phyloP scores from a whole-genome alignment of 257 asterid genomes.

The Solanum chiquidenum region DNA sequence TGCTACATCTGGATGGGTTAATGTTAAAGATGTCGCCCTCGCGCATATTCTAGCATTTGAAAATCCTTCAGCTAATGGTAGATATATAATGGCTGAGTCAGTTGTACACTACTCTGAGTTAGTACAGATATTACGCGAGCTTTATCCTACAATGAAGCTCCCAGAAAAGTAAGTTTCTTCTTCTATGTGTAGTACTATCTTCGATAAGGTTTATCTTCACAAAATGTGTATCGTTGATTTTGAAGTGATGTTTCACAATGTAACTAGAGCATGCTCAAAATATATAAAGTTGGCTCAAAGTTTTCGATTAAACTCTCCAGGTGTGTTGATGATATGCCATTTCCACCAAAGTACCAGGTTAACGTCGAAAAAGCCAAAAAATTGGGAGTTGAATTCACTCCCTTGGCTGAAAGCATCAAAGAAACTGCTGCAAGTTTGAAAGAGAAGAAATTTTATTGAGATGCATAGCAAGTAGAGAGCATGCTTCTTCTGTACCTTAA shows the following conservation, averaged over 20 bases:
- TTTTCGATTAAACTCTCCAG: slow-evolving; percentile 11
- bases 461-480: background rate
- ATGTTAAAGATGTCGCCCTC: slow-evolving; percentile 64
- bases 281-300: background rate
- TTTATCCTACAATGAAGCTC: slow-evolving; percentile 40
- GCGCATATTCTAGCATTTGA: slow-evolving; percentile 67
- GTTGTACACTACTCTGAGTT: slow-evolving; percentile 42
- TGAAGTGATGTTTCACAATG: background rate
- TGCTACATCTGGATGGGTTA: slow-evolving; percentile 39
- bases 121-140: slow-evolving; percentile 31
- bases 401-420: slow-evolving; percentile 46
- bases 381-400: slow-evolving; percentile 46
- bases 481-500: background rate
- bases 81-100: slow-evolving; percentile 51
- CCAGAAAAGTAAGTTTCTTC: slow-evolving; percentile 49
- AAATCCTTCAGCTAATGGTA: slow-evolving; percentile 55
- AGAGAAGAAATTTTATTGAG: slow-evolving; percentile 33
- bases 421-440: slow-evolving; percentile 60
- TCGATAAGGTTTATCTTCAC: background rate
- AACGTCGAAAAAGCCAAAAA: slow-evolving; percentile 43
- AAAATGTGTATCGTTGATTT: background rate
- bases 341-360: slow-evolving; percentile 40
- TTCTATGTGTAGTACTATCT: background rate
- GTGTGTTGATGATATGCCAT: slow-evolving; percentile 65
- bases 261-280: background rate